These are phyloP conservation scores for Termitomyces sp. DNA, from an alignment of 768 basidiomycete species.

Conservation along the genomic window DNA sequence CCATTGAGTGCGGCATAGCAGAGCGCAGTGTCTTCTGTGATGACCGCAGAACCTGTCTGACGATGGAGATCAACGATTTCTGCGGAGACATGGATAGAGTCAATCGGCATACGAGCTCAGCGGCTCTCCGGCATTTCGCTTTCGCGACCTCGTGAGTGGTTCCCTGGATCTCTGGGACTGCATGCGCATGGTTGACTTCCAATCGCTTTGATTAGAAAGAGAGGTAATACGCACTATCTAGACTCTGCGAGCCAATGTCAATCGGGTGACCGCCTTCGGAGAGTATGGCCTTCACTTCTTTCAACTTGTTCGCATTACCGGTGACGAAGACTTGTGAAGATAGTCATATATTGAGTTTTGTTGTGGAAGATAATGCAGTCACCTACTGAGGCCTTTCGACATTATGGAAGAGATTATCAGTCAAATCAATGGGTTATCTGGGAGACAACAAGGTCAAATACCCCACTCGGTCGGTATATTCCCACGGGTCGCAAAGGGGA, in stretches of 20 bases:
- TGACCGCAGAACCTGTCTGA: slow-evolving; percentile 43
- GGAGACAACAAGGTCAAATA: neutral
- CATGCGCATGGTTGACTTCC: neutral
- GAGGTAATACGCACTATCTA: slow-evolving; percentile 59
- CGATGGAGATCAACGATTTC: neutral
- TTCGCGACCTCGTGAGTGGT: slow-evolving; percentile 84
- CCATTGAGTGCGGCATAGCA: slow-evolving; percentile 89
- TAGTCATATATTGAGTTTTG: slow-evolving; percentile 17
- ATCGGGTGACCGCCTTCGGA: slow-evolving; percentile 57
- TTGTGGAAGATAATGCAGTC: neutral
- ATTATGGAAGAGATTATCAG: slow-evolving; percentile 3
- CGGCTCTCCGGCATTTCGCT: slow-evolving; percentile 83
- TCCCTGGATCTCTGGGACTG: slow-evolving; percentile 94
- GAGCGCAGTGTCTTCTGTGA: slow-evolving; percentile 92
- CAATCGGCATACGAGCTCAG: slow-evolving; percentile 54
- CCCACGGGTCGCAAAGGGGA: no score
- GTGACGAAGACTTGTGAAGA: slow-evolving; percentile 76
- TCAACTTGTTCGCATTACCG: slow-evolving; percentile 88
- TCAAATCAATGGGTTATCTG: neutral
- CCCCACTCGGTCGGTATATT: no score
- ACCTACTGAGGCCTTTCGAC: slow-evolving; percentile 16
- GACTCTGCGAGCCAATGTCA: slow-evolving; percentile 66
- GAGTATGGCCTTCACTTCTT: slow-evolving; percentile 83
- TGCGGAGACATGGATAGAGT: neutral
- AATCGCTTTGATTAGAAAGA: neutral